These are phyloP conservation scores for Corylus americana DNA, from an alignment of 306 rosid genomes.

Conservation along the genomic window DNA sequence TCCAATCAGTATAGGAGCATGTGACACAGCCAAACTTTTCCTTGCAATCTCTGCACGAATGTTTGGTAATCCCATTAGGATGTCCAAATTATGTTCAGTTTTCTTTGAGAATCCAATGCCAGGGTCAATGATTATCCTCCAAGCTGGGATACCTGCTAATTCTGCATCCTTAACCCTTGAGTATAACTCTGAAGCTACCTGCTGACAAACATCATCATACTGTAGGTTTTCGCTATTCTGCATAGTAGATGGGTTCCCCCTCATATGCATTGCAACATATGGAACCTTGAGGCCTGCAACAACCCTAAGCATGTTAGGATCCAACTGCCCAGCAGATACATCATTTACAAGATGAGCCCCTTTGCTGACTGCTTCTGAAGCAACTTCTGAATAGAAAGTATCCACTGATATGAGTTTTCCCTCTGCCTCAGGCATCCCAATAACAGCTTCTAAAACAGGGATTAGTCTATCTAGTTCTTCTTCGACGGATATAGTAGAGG, in stretches of 20 bases:
- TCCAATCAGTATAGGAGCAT: constrained; percentile 78
- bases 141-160: constrained; percentile 76
- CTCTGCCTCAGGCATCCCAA: constrained; percentile 63
- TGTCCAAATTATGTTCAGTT: constrained; percentile 65
- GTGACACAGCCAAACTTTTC: constrained; percentile 68
- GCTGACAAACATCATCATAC: constrained; percentile 68
- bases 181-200: constrained; percentile 70
- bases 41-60: constrained; percentile 60
- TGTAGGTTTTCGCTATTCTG: constrained; percentile 63
- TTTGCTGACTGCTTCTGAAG: constrained; percentile 71
- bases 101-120: constrained; percentile 91
- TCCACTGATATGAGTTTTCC: constrained; percentile 85
- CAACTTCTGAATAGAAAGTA: constrained; percentile 84
- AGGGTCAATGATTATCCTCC: constrained; percentile 86
- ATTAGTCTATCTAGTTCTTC: constrained; percentile 74
- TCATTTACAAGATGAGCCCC: constrained; percentile 90
- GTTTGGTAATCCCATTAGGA: constrained; percentile 55
- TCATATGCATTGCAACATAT: constrained; percentile 92
- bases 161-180: constrained; percentile 63
- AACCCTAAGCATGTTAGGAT: constrained; percentile 65
- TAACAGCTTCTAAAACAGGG: constrained; percentile 78
- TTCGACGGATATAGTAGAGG: constrained; percentile 58
- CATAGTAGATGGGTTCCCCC: constrained; percentile 89
- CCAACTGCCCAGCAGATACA: constrained; percentile 72
- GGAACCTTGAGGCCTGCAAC: constrained; percentile 86